A percentile compares a stretch with the other conserved stretches of the same genome.
phyloP scores from a whole-genome alignment of 1,284 basidiomycete genomes.

The Ustilago vetiveriae region DNA sequence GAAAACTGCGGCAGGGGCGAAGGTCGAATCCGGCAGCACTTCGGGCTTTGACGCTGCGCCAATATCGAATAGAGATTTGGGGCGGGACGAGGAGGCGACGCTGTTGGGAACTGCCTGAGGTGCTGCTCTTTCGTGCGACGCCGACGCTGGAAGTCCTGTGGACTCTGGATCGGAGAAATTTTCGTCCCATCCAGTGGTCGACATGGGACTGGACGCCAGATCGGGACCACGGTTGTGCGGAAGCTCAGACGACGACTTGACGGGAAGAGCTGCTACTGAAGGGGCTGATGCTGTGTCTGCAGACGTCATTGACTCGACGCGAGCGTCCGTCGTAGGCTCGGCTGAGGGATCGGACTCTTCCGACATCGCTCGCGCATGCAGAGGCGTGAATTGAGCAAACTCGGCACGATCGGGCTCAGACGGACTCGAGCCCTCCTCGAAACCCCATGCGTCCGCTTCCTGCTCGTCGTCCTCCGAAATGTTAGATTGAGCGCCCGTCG shows the following conservation, averaged over 20 bases:
- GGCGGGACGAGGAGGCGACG: too few relatives aligned
- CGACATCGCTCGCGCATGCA: background rate
- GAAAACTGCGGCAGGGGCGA: background rate
- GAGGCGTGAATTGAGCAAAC: constrained; percentile 3
- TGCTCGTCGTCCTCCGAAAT: constrained; percentile 7
- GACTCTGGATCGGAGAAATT: constrained; percentile 27
- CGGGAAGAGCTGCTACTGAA: background rate
- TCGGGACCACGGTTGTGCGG: background rate
- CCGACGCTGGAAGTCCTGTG: constrained; percentile 1
- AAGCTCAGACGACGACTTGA: background rate
- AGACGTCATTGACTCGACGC: background rate
- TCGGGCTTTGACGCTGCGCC: background rate
- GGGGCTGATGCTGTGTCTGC: background rate
- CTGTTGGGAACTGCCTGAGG: background rate
- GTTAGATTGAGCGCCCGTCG: background rate
- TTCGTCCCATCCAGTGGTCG: constrained; percentile 20
- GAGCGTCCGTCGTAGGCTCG: background rate
- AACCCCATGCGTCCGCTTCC: constrained; percentile 39
- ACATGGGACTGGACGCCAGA: constrained; percentile 4
- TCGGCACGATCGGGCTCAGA: constrained; percentile 26
- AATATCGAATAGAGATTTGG: constrained; percentile 4
- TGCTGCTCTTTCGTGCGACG: background rate
- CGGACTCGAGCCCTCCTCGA: constrained; percentile 31
- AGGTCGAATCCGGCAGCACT: background rate
- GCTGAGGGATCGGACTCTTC: background rate